Conservation (phyloP, 805 yeast genomes). For the Metschnikowia dekortorum region DNA sequence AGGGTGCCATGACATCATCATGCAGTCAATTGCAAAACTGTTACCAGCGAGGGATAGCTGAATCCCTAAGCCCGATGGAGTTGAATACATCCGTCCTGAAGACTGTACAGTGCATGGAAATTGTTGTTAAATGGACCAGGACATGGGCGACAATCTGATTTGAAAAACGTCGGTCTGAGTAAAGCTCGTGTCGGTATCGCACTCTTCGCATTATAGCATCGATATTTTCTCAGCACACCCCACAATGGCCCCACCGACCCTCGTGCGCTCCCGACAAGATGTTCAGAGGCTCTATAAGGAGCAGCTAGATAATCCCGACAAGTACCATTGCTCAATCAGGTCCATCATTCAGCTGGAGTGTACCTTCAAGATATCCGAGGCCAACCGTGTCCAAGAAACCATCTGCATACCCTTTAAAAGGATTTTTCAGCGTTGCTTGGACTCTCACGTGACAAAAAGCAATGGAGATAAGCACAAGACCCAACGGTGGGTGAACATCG, state of each 20-base stretch:
- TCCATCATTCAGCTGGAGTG: constrained; percentile 40
- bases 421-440: constrained; percentile 37
- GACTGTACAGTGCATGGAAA: background rate
- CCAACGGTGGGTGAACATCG: constrained; percentile 37
- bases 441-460: constrained; percentile 19
- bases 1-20: background rate
- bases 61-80: too few relatives aligned
- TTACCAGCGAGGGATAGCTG: too few relatives aligned
- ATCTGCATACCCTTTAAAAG: constrained; percentile 42
- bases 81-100: too few relatives aligned
- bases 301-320: constrained; percentile 27
- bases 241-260: constrained; percentile 43
- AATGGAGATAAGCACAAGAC: constrained; percentile 24
- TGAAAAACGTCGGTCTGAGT: background rate
- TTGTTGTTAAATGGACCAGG: background rate
- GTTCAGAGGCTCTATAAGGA: constrained; percentile 22
- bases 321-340: constrained; percentile 31
- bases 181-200: background rate
- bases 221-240: background rate
- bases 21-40: background rate
- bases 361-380: constrained; percentile 30
- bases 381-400: constrained; percentile 27
- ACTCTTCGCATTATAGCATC: background rate
- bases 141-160: too few relatives aligned
- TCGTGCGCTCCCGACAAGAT: constrained; percentile 31